These are phyloP conservation scores for Yarrowia keelungensis DNA, from an alignment of 805 yeast species.

Conservation along the genomic window DNA sequence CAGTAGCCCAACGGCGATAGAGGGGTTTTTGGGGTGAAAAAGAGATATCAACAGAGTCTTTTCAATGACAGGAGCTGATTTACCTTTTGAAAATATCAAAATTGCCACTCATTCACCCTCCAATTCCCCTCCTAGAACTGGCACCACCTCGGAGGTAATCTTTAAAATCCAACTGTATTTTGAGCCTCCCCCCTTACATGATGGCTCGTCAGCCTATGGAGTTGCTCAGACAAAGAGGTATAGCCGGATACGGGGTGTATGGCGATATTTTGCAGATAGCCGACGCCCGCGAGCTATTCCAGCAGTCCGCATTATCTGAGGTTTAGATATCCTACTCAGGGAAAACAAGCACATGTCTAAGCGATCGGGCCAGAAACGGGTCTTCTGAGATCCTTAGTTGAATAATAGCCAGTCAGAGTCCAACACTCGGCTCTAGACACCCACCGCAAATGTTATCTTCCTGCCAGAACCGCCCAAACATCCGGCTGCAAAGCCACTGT, in stretches of 20 bases:
- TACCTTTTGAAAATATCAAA: too few relatives aligned
- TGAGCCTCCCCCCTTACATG: constrained; percentile 10
- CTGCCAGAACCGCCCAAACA: background rate
- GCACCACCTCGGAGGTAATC: constrained; percentile 16
- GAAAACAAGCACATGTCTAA: background rate
- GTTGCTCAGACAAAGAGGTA: background rate
- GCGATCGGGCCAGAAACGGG: background rate
- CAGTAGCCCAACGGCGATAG: background rate
- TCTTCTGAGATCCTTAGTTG: background rate
- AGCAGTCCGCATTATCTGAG: background rate
- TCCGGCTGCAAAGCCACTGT: constrained; percentile 4
- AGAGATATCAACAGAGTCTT: too few relatives aligned
- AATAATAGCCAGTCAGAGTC: background rate
- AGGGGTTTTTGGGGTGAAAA: background rate
- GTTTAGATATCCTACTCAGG: background rate
- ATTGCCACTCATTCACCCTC: too few relatives aligned
- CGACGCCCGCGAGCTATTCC: constrained; percentile 2
- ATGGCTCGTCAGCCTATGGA: background rate
- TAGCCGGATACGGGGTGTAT: background rate
- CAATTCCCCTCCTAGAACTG: too few relatives aligned
- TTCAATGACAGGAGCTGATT: too few relatives aligned
- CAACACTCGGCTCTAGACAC: background rate
- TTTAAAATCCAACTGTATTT: background rate
- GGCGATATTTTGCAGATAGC: constrained; percentile 3
- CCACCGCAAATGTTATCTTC: background rate